Evolutionary conservation across 2,329 filamentous ascomycete species (phyloP), one percentile per base, ranked within the genome.

Genomic region (Huntiella omanensis): DNA sequence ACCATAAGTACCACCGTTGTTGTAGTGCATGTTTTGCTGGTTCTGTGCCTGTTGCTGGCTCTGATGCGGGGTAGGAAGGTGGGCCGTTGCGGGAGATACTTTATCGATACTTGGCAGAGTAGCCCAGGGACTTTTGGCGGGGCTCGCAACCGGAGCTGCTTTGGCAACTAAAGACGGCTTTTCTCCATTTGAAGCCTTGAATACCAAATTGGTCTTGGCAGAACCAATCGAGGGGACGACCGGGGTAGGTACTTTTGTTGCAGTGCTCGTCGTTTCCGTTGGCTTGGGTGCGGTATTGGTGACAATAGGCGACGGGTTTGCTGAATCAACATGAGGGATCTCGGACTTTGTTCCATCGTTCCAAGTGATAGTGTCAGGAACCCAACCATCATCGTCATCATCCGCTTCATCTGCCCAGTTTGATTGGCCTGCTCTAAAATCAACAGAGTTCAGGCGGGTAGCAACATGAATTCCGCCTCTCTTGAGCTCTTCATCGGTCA

Each of bases 341-440:
- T 77, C 83, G 33, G 81, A 81, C 60, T 88, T 88, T 42, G 83
- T 91, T 46, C 83, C 83, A 59, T 92, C 84, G 57, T 82, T 83
- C 84, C 84, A 92, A 49, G 83, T 83, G 53, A 91, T 85, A 45
- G 80, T 76, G 52, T 91, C 83, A 2, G 83, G 83, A 13, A 45
- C 41, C 11, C 78, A 80, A 81, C 83, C 88, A 56, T 88, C 83
- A 34, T 91, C 84, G 55, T 87, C 82, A 52, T 91, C 83, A 49
- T 91, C 84, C 51, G 91, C 84, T 50, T 88, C 87, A 56, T 92
- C 84, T 17, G 83, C 84, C 84, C 84, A 92, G 58, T 87, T 88
- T 32, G 79, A 76, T 55, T 86, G 80, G 33, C 44, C 41, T 49
- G 82, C 82, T 49, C 75, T 74, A 45, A 68, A 61, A 57, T 86